Percentiles rank a stretch among this genome's conserved stretches.
Evolutionary conservation across 306 rosid genomes (phyloP).

Genomic region (Fragaria vesca): DNA sequence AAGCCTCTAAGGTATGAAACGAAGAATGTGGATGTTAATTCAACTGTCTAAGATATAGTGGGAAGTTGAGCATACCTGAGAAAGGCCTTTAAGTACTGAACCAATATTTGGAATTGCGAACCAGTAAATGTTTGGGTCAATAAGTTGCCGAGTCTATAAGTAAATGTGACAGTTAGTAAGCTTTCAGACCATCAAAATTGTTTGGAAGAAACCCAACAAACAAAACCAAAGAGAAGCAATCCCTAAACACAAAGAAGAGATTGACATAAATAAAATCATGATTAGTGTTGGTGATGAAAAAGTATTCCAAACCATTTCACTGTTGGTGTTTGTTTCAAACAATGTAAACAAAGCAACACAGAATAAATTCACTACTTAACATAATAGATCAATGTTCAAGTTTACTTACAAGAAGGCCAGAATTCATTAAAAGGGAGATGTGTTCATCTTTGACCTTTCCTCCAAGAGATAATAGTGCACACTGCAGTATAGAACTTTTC

Average conservation of each 20-base stretch:
- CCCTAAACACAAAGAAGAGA: background rate
- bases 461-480: slow-evolving; percentile 75
- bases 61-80: slow-evolving; percentile 58
- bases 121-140: slow-evolving; percentile 85
- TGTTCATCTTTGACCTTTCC: slow-evolving; percentile 87
- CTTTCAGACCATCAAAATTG: background rate
- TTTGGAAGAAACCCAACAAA: background rate
- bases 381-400: slow-evolving; percentile 2
- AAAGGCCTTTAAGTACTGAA: slow-evolving; percentile 72
- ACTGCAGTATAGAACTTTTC: slow-evolving; percentile 43
- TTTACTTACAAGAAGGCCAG: slow-evolving; percentile 78
- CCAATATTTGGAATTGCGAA: slow-evolving; percentile 87
- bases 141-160: slow-evolving; percentile 74
- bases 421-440: slow-evolving; percentile 76
- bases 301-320: background rate
- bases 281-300: background rate
- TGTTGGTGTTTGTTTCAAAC: background rate
- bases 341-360: background rate
- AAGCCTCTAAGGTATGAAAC: background rate
- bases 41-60: background rate
- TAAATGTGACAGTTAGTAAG: slow-evolving; percentile 24
- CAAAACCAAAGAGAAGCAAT: background rate
- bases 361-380: background rate
- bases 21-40: background rate
- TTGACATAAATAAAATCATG: background rate